Base-by-base conservation (phyloP, 1,284 basidiomycete species). In the Leccinum pallidistipes region DNA sequence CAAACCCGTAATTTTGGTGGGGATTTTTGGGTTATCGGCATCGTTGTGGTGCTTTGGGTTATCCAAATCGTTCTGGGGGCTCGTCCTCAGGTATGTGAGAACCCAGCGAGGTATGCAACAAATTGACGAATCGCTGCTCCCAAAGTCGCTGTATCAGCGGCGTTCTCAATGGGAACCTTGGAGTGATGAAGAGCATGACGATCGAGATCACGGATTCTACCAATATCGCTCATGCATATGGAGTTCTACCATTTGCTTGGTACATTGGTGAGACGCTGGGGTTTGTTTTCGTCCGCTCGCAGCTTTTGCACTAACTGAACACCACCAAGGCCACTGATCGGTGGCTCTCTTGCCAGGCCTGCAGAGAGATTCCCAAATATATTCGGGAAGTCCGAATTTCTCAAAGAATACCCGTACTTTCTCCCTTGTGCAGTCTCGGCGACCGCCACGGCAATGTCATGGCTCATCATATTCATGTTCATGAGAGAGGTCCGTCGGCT, bases 11-110 rank as follows among this genome's bases (percentile, higher is more conserved):
- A 77, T 90, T 52, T 74, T 89, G 59, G 78, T 77, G 5, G 88
- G 88, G 0, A 75, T 86, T 1, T 74, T 81, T 43, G 88, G 87
- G 12, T 71, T 86, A 3, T 81, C 82, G 9, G 53, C 82, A 0
- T 87, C 86, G 8, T 86, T 85, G 78, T 77, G 83, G 60, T 81
- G 78, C 57, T 87, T 91, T 65, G 88, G 88, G 3, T 67, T 90
- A 34, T 86, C 87, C 2, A 80, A 76, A 60, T 83, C 85, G 0
- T 87, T 88, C 65, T 81, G 78, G 77, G 76, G 74, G 16, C 76
- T 86, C 1, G 79, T 87, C 11, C 12, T 84, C 12, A 86, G 86
- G 36, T 36, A 36, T 36, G 85, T 81, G 36, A 8, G 62, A 43
- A 10, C 10, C 56, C 60, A 36, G 65, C 21, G 47, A 47, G 38